Base-by-base conservation (phyloP, 163 green algal genomes). In the Trebouxiophyceae sp. region DNA sequence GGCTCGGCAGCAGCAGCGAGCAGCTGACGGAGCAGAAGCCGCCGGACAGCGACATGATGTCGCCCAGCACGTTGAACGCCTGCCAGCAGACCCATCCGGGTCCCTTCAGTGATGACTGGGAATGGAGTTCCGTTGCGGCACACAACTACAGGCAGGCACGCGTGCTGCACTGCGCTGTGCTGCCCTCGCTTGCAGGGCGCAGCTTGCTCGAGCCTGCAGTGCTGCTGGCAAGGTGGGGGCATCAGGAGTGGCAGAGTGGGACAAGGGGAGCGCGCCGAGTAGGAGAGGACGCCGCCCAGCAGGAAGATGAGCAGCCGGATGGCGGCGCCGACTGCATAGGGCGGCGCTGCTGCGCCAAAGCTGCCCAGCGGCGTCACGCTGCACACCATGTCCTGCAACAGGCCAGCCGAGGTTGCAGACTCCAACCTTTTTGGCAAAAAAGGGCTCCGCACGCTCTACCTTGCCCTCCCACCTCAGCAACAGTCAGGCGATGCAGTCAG, bases 1-100 rank as follows among this genome's bases (percentile, higher is more conserved):
- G 30, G 0, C 64, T 58, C 2, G 75, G 75, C 34, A 84, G 59
- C 45, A 84, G 64, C 8, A 84, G 67, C 2, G 70, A 80, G 62
- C 66, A 81, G 62, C 54, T 68, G 8, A 82, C 70, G 5, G 71
- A 75, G 74, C 56, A 74, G 34, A 79, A 27, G 20, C 70, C 74
- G 24, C 74, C 58, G 5, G 27, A 44, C 62, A 85, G 55, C 30
- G 54, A 69, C 63, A 81, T 74, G 2, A 78, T 58, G 33, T 75
- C 63, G 29, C 68, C 70, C 50, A 86, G 32, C 24, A 67, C 45
- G 24, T 60, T 27, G 44, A 65, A 74, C 2, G 63, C 69, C 39
- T 74, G 68, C 54, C n/a, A n/a, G n/a, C n/a, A n/a, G n/a, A n/a
- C n/a, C n/a, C n/a, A n/a, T n/a, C n/a, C n/a, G n/a, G n/a, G n/a